These are phyloP conservation scores for Boletus speciosus DNA, from an alignment of 768 basidiomycete genomes.

Conservation along the genomic window DNA sequence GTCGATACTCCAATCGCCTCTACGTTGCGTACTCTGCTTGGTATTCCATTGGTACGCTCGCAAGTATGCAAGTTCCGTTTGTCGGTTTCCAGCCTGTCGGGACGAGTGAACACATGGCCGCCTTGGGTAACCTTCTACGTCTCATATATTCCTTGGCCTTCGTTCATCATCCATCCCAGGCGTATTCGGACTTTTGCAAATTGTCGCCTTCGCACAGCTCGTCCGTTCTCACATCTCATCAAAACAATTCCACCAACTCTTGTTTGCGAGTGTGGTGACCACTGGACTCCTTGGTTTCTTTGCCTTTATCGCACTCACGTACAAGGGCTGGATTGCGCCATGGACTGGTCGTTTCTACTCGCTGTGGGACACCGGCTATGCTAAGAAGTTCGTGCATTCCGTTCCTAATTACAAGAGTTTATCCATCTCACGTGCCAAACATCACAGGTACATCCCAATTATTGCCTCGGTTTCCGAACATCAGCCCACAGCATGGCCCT, in stretches of 20 bases:
- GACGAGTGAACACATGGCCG: constrained; percentile 98
- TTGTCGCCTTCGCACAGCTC: constrained; percentile 89
- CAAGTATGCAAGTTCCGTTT: constrained; percentile 99
- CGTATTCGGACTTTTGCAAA: constrained; percentile 94
- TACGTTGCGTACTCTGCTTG: constrained; percentile 96
- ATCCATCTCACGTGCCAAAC: not conserved
- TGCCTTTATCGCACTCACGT: constrained; percentile 78
- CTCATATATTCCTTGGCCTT: not conserved
- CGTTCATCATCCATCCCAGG: constrained; percentile 42
- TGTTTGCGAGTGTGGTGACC: constrained; percentile 65
- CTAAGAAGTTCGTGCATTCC: constrained; percentile 71
- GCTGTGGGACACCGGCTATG: constrained; percentile 98
- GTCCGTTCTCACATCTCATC: constrained; percentile 87
- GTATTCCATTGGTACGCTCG: constrained; percentile 96
- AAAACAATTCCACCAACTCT: constrained; percentile 85
- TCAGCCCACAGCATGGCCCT: constrained; percentile 99
- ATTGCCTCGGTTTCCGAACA: constrained; percentile 99
- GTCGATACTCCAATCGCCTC: constrained; percentile 85
- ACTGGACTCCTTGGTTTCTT: constrained; percentile 68
- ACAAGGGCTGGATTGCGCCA: constrained; percentile 93
- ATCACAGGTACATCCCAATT: constrained; percentile 82
- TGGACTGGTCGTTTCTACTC: constrained; percentile 99
- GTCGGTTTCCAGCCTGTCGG: constrained; percentile 98
- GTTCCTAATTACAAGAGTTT: not conserved
- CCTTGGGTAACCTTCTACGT: constrained; percentile 59